Base-by-base conservation (phyloP, 768 basidiomycete species). In the Agrocybe praecox region DNA sequence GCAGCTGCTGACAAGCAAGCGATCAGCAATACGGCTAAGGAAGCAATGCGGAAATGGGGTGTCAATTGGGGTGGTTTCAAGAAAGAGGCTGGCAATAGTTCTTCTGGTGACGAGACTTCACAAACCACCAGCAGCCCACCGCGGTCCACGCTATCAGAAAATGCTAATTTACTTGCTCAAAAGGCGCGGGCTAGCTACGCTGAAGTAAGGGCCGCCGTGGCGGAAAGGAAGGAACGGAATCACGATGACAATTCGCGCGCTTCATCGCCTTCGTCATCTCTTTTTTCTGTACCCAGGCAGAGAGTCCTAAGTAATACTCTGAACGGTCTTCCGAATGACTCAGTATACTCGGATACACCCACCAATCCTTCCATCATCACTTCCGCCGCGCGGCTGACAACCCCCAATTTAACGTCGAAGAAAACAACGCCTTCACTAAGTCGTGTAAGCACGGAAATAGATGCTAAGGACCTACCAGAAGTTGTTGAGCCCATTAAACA, bases 21-120 rank as follows among this genome's bases (percentile, higher is more conserved):
- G 7, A 74, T 96, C 44, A 88, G 86, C 60, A 88, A 90, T 63
- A 85, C 90, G 0, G 92, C 94, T 12, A 90, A 89, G 68, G 96
- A 97, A 66, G 82, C 90, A 9, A 88, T 97, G 80, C 86, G 89
- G 57, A 96, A 96, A 68, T 96, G 94, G 94, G 88, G 94, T 21
- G 87, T 86, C 23, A 92, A 86, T 56, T 95, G 92, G 89, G 76
- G 83, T 46, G 79, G 78, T 12, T 65, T 86, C 69, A 85, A 80
- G 73, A 87, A 83, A 69, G 85, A 87, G 54, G 69, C 57, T 46
- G 69, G 61, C 52, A 69, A 60, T 46, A 52, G 62, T 61, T 55
- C 57, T 53, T 53, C 61, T 19, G 65, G 66, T 24, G 83, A 83
- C 14, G 81, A 80, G 19, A 57, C 72, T 36, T 67, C 76, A 15